Conservation (phyloP, 2,329 filamentous ascomycete species). For the Cordyceps militaris region DNA sequence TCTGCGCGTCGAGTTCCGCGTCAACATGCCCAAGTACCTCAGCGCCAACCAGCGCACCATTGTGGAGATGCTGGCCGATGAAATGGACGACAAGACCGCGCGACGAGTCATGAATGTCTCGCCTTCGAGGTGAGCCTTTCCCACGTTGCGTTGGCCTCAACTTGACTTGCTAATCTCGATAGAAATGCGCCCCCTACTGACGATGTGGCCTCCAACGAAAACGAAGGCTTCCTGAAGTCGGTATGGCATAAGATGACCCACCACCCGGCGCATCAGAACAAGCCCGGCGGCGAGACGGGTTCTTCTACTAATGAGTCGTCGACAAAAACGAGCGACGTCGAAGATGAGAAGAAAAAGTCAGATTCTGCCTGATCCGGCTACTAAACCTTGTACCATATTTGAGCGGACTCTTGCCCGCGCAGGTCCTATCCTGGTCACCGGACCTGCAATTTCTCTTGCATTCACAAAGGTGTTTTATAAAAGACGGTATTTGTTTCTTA, state of each 20-base stretch:
- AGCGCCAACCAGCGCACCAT: conserved; percentile 87
- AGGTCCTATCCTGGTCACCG: background rate
- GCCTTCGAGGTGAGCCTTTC: conserved; percentile 14
- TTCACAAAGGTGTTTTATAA: conserved; percentile 12
- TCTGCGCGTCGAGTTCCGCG: conserved; percentile 87
- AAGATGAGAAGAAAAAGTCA: conserved; percentile 19
- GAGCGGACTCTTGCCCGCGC: background rate
- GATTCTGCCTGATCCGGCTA: background rate
- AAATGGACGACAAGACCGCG: conserved; percentile 87
- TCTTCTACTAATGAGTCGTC: conserved; percentile 11
- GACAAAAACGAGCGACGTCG: conserved; percentile 18
- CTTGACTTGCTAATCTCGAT: background rate
- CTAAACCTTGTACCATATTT: conserved; percentile 8
- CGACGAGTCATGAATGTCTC: conserved; percentile 84
- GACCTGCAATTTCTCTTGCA: background rate
- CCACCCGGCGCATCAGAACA: conserved; percentile 50
- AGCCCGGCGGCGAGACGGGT: conserved; percentile 22
- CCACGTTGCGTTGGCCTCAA: background rate
- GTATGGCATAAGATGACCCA: conserved; percentile 92
- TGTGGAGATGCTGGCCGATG: conserved; percentile 91
- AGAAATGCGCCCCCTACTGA: conserved; percentile 17
- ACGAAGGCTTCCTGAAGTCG: conserved; percentile 86
- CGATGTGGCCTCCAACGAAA: conserved; percentile 52
- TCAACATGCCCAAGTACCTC: conserved; percentile 91
- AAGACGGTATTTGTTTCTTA: conserved; percentile 2